Base-by-base conservation (phyloP, 2,329 filamentous ascomycete genomes). In the Capronia epimyces region DNA sequence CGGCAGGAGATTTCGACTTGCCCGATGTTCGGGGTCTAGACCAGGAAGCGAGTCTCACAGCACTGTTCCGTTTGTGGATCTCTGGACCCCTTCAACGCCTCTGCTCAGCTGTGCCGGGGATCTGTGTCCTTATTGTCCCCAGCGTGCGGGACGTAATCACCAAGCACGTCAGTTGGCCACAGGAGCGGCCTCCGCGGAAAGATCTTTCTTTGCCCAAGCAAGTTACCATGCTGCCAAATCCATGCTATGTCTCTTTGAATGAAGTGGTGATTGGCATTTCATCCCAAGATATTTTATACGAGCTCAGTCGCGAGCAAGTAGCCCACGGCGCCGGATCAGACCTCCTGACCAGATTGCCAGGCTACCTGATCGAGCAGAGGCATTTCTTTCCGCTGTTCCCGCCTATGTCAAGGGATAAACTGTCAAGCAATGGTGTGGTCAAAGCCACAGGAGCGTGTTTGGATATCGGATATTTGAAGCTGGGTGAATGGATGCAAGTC, bases 331-430 rank as follows among this genome's bases (percentile, higher is more conserved):
- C 74, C 43, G 76, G 78, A 0, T 66, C 67, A 7, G 77, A 83
- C 46, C 62, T 87, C 21, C 75, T 91, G 62, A 81, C 83, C 13
- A 74, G 91, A n/a, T 69, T 90, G 41, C 81, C 86, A 4, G 78
- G 82, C 16, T 84, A 93, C 60, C 68, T 98, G 15, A 80, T 98
- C 50, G 86, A 95, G 69, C 93, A 97, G 70, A 76, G 90, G 5
- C 89, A 93, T 64, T 97, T 90, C 68, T 89, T 89, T 63, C 93
- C 93, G 0, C 71, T 97, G 1, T 96, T 90, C 64, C 93, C 93
- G 4, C 83, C 91, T 0, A 78, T 83, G 10, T 82, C 86, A 44
- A 77, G 89, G 43, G 76, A 80, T 50, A 80, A 73, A 58, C 71
- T 88, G 49, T 82, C 84, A 24, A 84, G 79, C 65, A 81, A 81